These are phyloP conservation scores for Aspergillus melleus DNA, from an alignment of 2,329 filamentous ascomycete genomes.

Conservation along the genomic window DNA sequence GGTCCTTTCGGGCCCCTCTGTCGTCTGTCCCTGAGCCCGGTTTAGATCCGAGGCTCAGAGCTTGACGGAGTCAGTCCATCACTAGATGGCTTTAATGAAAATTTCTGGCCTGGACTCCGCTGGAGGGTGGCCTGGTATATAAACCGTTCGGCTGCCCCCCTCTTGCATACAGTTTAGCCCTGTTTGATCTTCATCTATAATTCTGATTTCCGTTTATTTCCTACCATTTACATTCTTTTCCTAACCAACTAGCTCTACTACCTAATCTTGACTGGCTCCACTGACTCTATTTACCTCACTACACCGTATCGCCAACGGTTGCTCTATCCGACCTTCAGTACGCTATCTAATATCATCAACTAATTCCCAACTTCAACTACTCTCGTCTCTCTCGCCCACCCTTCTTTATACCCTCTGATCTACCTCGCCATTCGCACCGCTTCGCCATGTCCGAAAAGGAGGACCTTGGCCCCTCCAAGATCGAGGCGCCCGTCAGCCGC, in stretches of 20 bases:
- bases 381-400: no score
- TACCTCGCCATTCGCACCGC: not conserved
- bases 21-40: constrained; percentile 1
- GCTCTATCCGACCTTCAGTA: not conserved
- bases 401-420: not conserved
- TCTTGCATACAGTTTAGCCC: not conserved
- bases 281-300: not conserved
- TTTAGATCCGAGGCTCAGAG: constrained; percentile 8
- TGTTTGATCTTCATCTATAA: not conserved
- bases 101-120: not conserved
- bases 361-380: not conserved
- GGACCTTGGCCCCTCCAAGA: constrained; percentile 24
- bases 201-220: not conserved
- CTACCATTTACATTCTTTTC: not conserved
- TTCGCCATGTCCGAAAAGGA: constrained; percentile 29
- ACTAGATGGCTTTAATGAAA: not conserved
- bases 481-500: constrained; percentile 27
- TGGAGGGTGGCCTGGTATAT: not conserved
- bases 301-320: not conserved
- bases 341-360: not conserved
- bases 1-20: not conserved
- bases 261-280: not conserved
- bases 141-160: not conserved
- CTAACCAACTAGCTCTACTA: not conserved
- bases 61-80: constrained; percentile 4